These are phyloP conservation scores for Podospora didyma DNA, from an alignment of 495 filamentous ascomycete genomes.

Conservation along the genomic window DNA sequence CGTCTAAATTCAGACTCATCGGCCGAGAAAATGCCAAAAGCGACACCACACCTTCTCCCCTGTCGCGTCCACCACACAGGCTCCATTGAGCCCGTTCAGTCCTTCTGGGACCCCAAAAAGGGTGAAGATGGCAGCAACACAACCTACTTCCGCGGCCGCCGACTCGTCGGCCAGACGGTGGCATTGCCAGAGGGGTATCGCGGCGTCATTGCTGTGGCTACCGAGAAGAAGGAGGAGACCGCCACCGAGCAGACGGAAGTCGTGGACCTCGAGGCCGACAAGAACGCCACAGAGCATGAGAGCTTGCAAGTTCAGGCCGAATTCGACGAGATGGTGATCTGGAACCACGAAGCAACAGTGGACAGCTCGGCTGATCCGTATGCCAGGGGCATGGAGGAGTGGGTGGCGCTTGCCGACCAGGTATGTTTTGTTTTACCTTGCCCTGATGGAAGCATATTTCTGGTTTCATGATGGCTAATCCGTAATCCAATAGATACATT, in stretches of 20 bases:
- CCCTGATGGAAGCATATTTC: background rate
- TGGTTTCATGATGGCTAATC: background rate
- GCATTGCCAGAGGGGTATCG: conserved; percentile 71
- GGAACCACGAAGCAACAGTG: conserved; percentile 66
- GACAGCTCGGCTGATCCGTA: conserved; percentile 52
- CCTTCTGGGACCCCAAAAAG: conserved; percentile 66
- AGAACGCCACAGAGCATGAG: conserved; percentile 25
- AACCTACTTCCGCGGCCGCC: conserved; percentile 80
- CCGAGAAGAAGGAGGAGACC: conserved; percentile 8
- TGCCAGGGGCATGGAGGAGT: conserved; percentile 69
- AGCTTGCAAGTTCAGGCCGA: conserved; percentile 59
- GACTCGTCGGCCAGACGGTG: conserved; percentile 64
- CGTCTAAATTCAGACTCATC: conserved; percentile 7
- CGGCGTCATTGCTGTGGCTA: conserved; percentile 45
- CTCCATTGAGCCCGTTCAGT: conserved; percentile 54
- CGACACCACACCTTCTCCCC: conserved; percentile 76
- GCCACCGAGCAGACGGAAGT: conserved; percentile 27
- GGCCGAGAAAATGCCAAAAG: conserved; percentile 24
- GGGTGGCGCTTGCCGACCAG: conserved; percentile 70
- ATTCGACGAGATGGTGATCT: conserved; percentile 79
- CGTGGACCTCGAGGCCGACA: conserved; percentile 42
- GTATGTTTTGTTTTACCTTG: conserved; percentile 19
- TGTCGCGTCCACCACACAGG: conserved; percentile 81
- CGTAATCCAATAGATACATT: conserved; percentile 1
- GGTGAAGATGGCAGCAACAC: conserved; percentile 48